Evolutionary conservation across 169 alveolate species (phyloP).

Genomic region (Plasmodium gonderi): DNA sequence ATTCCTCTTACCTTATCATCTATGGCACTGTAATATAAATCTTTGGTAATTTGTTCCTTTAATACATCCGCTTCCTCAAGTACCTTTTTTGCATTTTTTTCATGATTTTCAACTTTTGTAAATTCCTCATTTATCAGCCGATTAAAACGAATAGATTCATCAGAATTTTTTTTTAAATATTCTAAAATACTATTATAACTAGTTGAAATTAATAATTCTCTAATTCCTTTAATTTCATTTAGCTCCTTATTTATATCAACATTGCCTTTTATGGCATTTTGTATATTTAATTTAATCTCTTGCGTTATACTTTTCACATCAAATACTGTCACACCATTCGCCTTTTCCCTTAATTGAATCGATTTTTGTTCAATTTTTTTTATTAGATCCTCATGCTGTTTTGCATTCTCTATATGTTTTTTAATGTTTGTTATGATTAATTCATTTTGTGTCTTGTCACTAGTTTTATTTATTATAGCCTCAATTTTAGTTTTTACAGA

Average conservation of each 20-base stretch:
- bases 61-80: background rate
- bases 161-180: background rate
- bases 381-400: background rate
- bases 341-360: background rate
- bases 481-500: conserved; percentile 7
- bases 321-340: background rate
- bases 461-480: background rate
- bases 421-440: background rate
- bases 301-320: background rate
- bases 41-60: background rate
- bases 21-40: background rate
- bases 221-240: background rate
- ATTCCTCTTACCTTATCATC: background rate
- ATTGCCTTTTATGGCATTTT: background rate
- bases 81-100: background rate
- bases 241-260: conserved; percentile 6
- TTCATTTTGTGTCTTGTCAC: background rate
- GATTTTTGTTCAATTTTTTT: conserved; percentile 4
- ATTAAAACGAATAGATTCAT: background rate
- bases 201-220: background rate
- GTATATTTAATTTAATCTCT: background rate
- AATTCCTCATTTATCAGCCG: background rate
- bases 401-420: background rate
- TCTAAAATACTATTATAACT: background rate
- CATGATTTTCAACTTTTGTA: background rate